phyloP scores from a whole-genome alignment of 1,284 basidiomycete genomes.

The Pseudozyma thailandica region DNA sequence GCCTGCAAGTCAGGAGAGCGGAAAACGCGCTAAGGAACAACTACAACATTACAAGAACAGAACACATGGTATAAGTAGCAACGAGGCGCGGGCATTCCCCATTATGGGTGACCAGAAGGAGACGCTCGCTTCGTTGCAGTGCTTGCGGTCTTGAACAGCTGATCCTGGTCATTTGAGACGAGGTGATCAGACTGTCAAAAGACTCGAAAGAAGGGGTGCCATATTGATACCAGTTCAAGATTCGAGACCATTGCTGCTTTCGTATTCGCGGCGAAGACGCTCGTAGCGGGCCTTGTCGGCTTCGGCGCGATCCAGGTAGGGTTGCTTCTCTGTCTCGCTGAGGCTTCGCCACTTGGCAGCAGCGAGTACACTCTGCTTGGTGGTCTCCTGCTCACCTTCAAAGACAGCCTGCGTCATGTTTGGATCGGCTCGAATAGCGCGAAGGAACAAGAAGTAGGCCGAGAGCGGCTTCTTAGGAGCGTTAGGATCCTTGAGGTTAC shows the following conservation, averaged over 20 bases:
- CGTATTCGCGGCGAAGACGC: conserved; percentile 58
- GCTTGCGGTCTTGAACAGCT: neutral
- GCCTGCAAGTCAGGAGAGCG: conserved; percentile 2
- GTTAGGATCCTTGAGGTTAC: conserved; percentile 95
- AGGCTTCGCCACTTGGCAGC: conserved; percentile 91
- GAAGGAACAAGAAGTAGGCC: conserved; percentile 94
- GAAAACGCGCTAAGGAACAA: conserved; percentile 5
- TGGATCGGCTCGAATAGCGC: conserved; percentile 69
- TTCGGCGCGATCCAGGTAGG: conserved; percentile 61
- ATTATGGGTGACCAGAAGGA: neutral
- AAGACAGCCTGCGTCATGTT: conserved; percentile 76
- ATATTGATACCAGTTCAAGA: conserved; percentile 14
- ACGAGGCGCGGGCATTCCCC: conserved; percentile 1
- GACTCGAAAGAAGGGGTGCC: neutral
- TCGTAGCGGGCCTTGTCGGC: conserved; percentile 64
- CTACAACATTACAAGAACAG: conserved; percentile 24
- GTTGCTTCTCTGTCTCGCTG: conserved; percentile 82
- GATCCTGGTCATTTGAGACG: neutral
- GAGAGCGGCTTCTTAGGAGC: conserved; percentile 94
- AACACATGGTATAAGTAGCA: conserved; percentile 28
- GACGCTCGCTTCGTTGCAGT: neutral
- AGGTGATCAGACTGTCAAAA: neutral
- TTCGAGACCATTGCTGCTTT: conserved; percentile 35
- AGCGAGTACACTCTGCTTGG: conserved; percentile 91
- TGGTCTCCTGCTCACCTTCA: conserved; percentile 91